phyloP scores from a whole-genome alignment of 2,329 filamentous ascomycete species.

The Coleophoma cylindrospora region DNA sequence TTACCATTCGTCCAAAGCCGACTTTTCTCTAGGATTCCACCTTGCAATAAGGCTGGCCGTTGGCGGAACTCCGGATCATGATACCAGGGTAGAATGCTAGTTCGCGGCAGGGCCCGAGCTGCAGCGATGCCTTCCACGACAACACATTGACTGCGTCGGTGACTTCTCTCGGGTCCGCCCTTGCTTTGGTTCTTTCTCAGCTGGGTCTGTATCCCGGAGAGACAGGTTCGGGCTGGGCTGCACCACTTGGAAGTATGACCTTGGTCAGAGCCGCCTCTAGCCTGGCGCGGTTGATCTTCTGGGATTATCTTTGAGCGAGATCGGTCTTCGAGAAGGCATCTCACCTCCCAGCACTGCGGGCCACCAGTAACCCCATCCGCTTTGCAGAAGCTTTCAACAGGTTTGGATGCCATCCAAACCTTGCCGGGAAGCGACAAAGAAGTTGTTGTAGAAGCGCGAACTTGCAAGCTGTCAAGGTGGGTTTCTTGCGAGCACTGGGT shows the following conservation, averaged over 20 bases:
- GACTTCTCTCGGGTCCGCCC: slow-evolving; percentile 58
- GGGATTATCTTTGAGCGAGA: slow-evolving; percentile 45
- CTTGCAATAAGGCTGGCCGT: no score
- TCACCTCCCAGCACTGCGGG: not conserved
- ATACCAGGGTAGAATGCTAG: no score
- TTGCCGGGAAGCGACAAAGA: not conserved
- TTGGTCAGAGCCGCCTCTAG: slow-evolving; percentile 26
- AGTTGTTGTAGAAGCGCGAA: not conserved
- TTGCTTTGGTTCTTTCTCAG: slow-evolving; percentile 65
- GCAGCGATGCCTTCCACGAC: slow-evolving; percentile 2
- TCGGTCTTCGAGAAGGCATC: slow-evolving; percentile 8
- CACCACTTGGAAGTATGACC: slow-evolving; percentile 51
- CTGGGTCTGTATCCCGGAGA: slow-evolving; percentile 62
- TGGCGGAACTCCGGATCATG: no score
- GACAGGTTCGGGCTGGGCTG: slow-evolving; percentile 52
- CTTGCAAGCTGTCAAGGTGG: not conserved
- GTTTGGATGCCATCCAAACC: not conserved
- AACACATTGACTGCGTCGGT: slow-evolving; percentile 67
- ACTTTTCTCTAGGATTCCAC: no score
- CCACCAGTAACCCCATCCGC: not conserved
- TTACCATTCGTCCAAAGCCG: no score
- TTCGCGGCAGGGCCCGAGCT: no score
- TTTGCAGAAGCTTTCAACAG: not conserved
- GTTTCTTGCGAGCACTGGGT: not conserved
- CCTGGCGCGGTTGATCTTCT: slow-evolving; percentile 40